Evolutionary conservation across 352 stramenopile species (phyloP).

Genomic region (Phytophthora pistaciae): DNA sequence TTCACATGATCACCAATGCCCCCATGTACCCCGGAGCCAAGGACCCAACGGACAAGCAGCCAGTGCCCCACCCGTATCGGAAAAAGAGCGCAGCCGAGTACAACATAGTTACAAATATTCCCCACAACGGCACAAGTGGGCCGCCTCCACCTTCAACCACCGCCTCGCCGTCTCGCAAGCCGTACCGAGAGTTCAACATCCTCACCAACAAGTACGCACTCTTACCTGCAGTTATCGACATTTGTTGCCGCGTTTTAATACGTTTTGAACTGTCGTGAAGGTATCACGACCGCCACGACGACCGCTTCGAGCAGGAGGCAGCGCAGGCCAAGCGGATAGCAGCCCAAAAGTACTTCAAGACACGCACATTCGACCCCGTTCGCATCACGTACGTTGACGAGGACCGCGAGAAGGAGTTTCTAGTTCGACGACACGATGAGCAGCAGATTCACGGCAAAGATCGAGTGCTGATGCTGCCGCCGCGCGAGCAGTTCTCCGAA

Average conservation of each 20-base stretch:
- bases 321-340: slow-evolving; percentile 56
- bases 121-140: slow-evolving; percentile 20
- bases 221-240: no score
- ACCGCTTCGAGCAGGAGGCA: slow-evolving; percentile 43
- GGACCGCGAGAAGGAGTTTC: slow-evolving; percentile 62
- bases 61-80: slow-evolving; percentile 40
- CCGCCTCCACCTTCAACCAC: slow-evolving; percentile 4
- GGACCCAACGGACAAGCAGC: slow-evolving; percentile 52
- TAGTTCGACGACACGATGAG: slow-evolving; percentile 42
- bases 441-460: slow-evolving; percentile 66
- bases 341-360: slow-evolving; percentile 75
- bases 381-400: slow-evolving; percentile 66
- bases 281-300: slow-evolving; percentile 66
- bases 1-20: slow-evolving; percentile 76
- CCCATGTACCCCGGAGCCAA: slow-evolving; percentile 56
- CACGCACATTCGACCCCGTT: slow-evolving; percentile 71
- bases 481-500: slow-evolving; percentile 71
- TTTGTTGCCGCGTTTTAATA: no score
- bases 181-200: slow-evolving; percentile 75
- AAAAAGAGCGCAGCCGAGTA: slow-evolving; percentile 51
- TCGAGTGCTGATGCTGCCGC: slow-evolving; percentile 55
- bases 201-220: slow-evolving; percentile 81
- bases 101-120: slow-evolving; percentile 75
- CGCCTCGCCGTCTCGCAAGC: slow-evolving; percentile 39
- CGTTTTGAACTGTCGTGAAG: slow-evolving; percentile 26